Evolutionary conservation across 768 basidiomycete species (phyloP).

Genomic region (Boletus insuetus): DNA sequence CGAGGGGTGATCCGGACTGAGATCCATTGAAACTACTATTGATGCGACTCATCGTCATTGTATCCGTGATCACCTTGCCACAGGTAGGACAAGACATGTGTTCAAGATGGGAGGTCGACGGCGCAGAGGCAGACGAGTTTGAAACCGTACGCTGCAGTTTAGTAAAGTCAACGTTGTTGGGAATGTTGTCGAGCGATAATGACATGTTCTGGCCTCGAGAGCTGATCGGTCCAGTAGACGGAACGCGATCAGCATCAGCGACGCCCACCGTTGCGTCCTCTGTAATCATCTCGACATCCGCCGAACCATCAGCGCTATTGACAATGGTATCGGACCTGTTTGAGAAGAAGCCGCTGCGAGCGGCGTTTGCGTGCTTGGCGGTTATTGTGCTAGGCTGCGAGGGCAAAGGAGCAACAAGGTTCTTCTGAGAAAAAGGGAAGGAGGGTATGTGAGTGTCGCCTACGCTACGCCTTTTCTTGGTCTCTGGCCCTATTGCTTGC

Average conservation of each 20-base stretch:
- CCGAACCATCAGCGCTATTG: constrained; percentile 8
- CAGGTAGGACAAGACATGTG: constrained; percentile 54
- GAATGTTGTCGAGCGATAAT: constrained; percentile 52
- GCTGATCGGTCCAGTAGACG: constrained; percentile 24
- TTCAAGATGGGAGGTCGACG: constrained; percentile 40
- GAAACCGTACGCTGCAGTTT: constrained; percentile 32
- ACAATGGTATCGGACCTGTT: constrained; percentile 20
- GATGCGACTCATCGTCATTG: constrained; percentile 35
- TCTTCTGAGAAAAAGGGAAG: constrained; percentile 28
- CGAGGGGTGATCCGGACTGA: constrained; percentile 37
- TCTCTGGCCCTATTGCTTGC: constrained; percentile 37
- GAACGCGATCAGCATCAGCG: constrained; percentile 21
- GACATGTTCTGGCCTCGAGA: constrained; percentile 40
- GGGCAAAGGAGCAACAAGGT: constrained; percentile 8
- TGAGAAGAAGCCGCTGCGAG: constrained; percentile 23
- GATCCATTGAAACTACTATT: constrained; percentile 24
- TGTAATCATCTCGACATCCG: constrained; percentile 30
- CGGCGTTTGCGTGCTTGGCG: constrained; percentile 11
- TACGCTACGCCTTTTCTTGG: constrained; percentile 45
- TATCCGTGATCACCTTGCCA: constrained; percentile 48
- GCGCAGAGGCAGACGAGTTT: constrained; percentile 41
- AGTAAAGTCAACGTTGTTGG: constrained; percentile 36
- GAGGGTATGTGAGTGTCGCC: constrained; percentile 36
- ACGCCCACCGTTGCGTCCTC: constrained; percentile 27
- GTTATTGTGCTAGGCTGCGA: constrained; percentile 27